Base-by-base conservation (phyloP, 345 rosid genomes). In the Bretschneidera sinensis region DNA sequence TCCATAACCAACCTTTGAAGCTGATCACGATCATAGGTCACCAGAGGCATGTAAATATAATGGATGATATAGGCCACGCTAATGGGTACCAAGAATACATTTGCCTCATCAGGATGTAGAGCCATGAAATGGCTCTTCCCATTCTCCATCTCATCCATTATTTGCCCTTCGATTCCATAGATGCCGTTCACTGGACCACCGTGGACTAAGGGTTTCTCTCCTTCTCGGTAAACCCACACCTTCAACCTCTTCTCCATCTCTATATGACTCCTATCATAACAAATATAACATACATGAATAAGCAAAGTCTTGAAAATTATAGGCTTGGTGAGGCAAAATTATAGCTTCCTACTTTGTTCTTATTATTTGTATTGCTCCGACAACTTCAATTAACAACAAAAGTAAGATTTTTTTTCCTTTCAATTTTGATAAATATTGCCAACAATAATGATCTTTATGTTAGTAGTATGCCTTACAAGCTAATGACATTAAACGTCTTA, bases 191-290 rank as follows among this genome's bases (percentile, higher is more conserved):
- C 8, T 17, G 84, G 81, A 51, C 85, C 83, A 28, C 2, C 16
- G 22, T 83, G 83, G 10, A 74, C 22, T 48, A 81, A 18, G 0
- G 86, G 89, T 17, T 22, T 0, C 43, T 77, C 83, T 54, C 89
- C 89, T 68, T 84, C 86, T 21, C 16, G 51, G 61, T 81, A 81
- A 0, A 51, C 60, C 89, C 89, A 84, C 15, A 84, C 55, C 70
- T 79, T 84, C 56, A 81, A 79, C 60, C 61, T 71, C 71, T 81
- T 81, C 66, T 62, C 66, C 89, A 81, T 83, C 76, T 81, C 84
- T 21, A 71, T 62, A 10, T 74, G 78, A 66, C 85, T 81, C 70
- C 89, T 81, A n/a, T n/a, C n/a, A n/a, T n/a, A n/a, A n/a, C n/a
- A n/a, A n/a, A n/a, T n/a, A n/a, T n/a, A n/a, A n/a, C n/a, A n/a